Evolutionary conservation across 768 basidiomycete species (phyloP).

Genomic region (Nevesoporus exiguus): DNA sequence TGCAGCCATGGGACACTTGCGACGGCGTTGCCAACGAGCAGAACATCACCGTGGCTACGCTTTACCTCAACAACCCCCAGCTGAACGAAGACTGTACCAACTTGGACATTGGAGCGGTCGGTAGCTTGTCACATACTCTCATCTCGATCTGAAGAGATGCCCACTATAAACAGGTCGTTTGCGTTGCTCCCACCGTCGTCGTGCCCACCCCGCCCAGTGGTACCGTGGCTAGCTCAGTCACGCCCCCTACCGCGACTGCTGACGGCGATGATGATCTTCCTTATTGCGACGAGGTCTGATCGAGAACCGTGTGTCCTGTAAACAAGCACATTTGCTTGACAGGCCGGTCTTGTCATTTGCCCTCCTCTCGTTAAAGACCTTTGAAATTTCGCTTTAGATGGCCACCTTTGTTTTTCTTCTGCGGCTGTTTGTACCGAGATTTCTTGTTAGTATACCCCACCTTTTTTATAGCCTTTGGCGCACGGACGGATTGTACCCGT

Average conservation of each 20-base stretch:
- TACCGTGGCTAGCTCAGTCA: conserved; percentile 20
- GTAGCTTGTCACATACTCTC: conserved; percentile 12
- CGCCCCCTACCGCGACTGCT: conserved; percentile 34
- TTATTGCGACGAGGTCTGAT: conserved; percentile 44
- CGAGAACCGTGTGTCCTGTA: neutral
- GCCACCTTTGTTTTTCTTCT: conserved; percentile 1
- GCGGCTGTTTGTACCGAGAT: neutral
- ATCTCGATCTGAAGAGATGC: neutral
- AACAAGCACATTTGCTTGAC: conserved; percentile 10
- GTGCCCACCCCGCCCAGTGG: conserved; percentile 46
- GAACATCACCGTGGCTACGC: conserved; percentile 49
- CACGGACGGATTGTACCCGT: conserved; percentile 4
- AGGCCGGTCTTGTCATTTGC: conserved; percentile 29
- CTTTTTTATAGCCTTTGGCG: conserved; percentile 1
- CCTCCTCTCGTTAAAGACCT: neutral
- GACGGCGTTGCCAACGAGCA: conserved; percentile 39
- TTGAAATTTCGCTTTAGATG: conserved; percentile 1
- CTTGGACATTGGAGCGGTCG: conserved; percentile 74
- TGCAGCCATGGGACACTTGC: conserved; percentile 56
- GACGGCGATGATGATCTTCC: conserved; percentile 36
- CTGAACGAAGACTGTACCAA: conserved; percentile 54
- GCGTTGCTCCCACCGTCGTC: conserved; percentile 38
- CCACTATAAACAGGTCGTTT: conserved; percentile 45
- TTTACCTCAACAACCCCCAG: conserved; percentile 74
- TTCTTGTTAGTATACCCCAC: conserved; percentile 26